Base-by-base conservation (phyloP, 768 basidiomycete genomes). In the Suillus bovinus region DNA sequence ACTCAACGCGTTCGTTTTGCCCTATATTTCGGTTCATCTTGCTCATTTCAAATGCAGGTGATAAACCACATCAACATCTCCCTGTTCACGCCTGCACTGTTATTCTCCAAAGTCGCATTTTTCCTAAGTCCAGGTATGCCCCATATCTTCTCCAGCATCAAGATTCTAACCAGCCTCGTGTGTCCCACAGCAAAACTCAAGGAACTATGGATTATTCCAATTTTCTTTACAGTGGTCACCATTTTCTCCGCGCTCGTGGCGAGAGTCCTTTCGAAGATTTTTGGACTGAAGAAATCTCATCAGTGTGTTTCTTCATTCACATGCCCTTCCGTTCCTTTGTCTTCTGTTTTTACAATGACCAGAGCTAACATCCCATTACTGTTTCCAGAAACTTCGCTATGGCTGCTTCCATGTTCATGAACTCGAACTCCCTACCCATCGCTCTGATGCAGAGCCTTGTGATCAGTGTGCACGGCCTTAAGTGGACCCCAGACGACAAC, bases 41-140 rank as follows among this genome's bases (percentile, higher is more conserved):
- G 57, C 13, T 55, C 5, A 38, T 27, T 5, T 9, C 5, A 13
- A 55, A 20, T 47, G 1, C 54, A 50, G 90, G 84, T 86, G 83
- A 77, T 93, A 22, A 94, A 93, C 69, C 81, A 84, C 24, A 77
- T 96, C 58, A 96, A 96, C 73, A 86, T 96, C 27, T 90, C 90
- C 0, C 84, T 98, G 36, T 97, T 98, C 77, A 93, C 91, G 0
- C 91, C 92, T 0, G 88, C 90, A 0, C 84, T 96, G 7, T 79
- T 96, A 36, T 96, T 96, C 77, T 94, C 92, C 14, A 99, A 97
- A 77, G 94, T 99, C 24, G 96, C 96, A 0, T 96, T 96, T 78
- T 93, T 90, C 72, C 75, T 95, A 46, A 86, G 90, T 0, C 94
- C 96, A 72, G 84, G 90, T 85, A 81, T 69, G 53, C 24, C 1